Conservation (phyloP, 2,329 filamentous ascomycete species). For the Curvularia lunata region DNA sequence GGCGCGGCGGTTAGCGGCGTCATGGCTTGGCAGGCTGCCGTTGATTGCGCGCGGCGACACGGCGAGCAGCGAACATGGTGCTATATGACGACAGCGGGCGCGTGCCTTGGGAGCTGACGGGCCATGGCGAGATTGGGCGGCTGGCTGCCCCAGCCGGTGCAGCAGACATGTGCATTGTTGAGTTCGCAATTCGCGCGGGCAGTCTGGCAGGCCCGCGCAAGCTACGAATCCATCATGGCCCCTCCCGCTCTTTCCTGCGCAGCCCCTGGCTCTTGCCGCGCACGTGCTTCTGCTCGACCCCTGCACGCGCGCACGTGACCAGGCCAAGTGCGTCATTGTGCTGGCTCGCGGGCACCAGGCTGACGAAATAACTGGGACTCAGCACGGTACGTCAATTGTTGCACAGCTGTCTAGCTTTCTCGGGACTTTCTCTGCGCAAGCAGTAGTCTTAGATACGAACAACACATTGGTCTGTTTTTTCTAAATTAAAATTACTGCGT, state of each 20-base stretch:
- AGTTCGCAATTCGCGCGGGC: conserved; percentile 27
- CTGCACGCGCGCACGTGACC: too few relatives aligned
- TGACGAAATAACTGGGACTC: too few relatives aligned
- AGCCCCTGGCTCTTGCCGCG: conserved; percentile 12
- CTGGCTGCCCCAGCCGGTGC: not conserved
- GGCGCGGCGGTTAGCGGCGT: conserved; percentile 21
- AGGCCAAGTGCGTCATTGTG: conserved; percentile 9
- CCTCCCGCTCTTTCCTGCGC: conserved; percentile 24
- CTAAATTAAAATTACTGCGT: too few relatives aligned
- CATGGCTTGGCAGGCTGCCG: conserved; percentile 19
- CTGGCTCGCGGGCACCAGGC: too few relatives aligned
- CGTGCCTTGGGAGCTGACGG: conserved; percentile 8
- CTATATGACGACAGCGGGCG: conserved; percentile 25
- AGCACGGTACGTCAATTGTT: too few relatives aligned
- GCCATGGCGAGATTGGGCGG: not conserved
- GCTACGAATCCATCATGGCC: conserved; percentile 11
- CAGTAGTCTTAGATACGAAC: too few relatives aligned
- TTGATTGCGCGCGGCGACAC: conserved; percentile 11
- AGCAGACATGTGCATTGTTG: conserved; percentile 21
- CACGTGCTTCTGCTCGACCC: too few relatives aligned
- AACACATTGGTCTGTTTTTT: too few relatives aligned
- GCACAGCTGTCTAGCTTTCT: too few relatives aligned
- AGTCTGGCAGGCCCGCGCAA: not conserved
- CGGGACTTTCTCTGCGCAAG: too few relatives aligned
- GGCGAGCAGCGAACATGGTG: conserved; percentile 15